A percentile compares a stretch with the other conserved stretches of the same genome.
phyloP scores from a whole-genome alignment of 345 rosid species.

The Orychophragmus violaceus region DNA sequence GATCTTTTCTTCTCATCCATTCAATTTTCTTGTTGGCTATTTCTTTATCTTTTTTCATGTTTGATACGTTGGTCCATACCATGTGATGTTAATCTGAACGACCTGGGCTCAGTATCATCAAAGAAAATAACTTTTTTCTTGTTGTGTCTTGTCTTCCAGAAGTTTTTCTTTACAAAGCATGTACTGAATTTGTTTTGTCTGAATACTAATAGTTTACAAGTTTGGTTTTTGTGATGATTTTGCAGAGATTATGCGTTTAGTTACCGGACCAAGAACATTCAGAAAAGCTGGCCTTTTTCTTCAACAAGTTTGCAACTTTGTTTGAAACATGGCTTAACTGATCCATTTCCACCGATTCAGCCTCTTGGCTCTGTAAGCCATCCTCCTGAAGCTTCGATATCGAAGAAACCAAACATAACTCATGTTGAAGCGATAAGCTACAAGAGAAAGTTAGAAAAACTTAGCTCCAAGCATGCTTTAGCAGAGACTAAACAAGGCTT shows the following conservation, averaged over 20 bases:
- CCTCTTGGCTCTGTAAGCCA: slow-evolving; percentile 40
- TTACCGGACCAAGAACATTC: slow-evolving; percentile 72
- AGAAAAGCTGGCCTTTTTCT: slow-evolving; percentile 90
- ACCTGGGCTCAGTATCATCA: slow-evolving; percentile 23
- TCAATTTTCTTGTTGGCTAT: slow-evolving; percentile 20
- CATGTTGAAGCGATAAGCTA: neutral
- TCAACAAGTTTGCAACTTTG: slow-evolving; percentile 68
- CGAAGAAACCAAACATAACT: slow-evolving; percentile 1
- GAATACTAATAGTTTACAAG: neutral
- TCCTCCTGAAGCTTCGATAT: slow-evolving; percentile 21
- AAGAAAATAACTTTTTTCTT: slow-evolving; percentile 12
- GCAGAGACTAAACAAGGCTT: slow-evolving; percentile 3
- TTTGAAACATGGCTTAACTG: slow-evolving; percentile 75
- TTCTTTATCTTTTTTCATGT: neutral
- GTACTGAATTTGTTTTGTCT: slow-evolving; percentile 18
- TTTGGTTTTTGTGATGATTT: slow-evolving; percentile 18
- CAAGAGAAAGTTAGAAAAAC: slow-evolving; percentile 16
- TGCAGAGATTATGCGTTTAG: slow-evolving; percentile 82
- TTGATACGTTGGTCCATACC: slow-evolving; percentile 24
- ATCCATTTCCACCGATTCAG: slow-evolving; percentile 80
- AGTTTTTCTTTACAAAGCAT: neutral
- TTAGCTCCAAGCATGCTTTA: neutral
- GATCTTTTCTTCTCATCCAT: slow-evolving; percentile 31
- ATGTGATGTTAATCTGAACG: slow-evolving; percentile 15
- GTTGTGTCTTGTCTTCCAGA: slow-evolving; percentile 19